These are phyloP conservation scores for Ammopiptanthus mongolicus DNA, from an alignment of 306 rosid species.

Conservation along the genomic window DNA sequence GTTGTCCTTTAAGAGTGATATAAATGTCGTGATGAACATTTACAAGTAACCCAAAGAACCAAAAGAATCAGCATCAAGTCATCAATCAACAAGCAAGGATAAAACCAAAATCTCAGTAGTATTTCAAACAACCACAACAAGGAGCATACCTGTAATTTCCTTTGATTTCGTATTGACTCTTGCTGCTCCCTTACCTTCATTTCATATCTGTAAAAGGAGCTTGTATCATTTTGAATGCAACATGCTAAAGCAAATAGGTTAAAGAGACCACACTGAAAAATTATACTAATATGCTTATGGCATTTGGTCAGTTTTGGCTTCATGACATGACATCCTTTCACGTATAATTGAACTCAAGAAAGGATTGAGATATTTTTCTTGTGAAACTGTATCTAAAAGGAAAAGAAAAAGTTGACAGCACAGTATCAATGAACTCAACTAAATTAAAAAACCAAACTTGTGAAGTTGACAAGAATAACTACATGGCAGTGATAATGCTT, in stretches of 20 bases:
- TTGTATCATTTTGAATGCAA: constrained; percentile 22
- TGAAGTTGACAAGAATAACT: not conserved
- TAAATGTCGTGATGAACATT: not conserved
- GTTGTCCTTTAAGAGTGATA: constrained; percentile 7
- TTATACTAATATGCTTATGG: not conserved
- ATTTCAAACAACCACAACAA: constrained; percentile 11
- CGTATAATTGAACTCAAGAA: constrained; percentile 10
- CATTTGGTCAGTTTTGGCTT: constrained; percentile 15
- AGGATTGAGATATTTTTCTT: constrained; percentile 9
- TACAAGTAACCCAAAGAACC: not conserved
- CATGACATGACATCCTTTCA: not conserved
- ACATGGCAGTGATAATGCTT: constrained; percentile 26
- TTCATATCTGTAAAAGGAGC: constrained; percentile 62
- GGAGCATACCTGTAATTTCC: constrained; percentile 67
- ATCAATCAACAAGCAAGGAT: not conserved
- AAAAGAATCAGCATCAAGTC: constrained; percentile 2
- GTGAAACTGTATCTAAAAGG: constrained; percentile 1
- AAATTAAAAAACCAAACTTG: not conserved
- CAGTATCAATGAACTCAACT: not conserved
- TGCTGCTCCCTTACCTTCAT: constrained; percentile 94
- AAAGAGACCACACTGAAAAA: constrained; percentile 10
- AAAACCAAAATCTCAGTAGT: not conserved
- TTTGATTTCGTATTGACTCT: constrained; percentile 69
- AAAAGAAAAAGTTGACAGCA: not conserved
- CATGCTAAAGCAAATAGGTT: not conserved